Evolutionary conservation across 495 filamentous ascomycete species (phyloP).

Genomic region (Jackrogersella multiformis): DNA sequence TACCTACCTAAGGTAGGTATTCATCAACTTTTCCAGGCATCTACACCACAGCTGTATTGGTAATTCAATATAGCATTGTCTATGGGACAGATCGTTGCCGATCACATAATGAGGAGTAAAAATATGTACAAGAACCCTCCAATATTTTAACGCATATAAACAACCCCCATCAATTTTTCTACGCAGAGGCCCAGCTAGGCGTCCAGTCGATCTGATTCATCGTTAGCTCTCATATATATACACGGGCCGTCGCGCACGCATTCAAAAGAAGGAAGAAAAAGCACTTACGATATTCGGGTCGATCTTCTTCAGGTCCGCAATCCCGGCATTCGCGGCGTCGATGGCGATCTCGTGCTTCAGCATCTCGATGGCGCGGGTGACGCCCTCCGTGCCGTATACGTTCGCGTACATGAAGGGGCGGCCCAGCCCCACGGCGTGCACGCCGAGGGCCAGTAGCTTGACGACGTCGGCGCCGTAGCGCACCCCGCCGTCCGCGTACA

Average conservation of each 20-base stretch:
- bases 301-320: conserved; percentile 51
- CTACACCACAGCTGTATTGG: too few species aligned
- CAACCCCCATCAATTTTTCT: background rate
- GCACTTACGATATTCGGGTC: conserved; percentile 39
- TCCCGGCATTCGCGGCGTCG: conserved; percentile 52
- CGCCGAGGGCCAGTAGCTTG: conserved; percentile 56
- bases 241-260: too few species aligned
- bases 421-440: conserved; percentile 56
- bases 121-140: conserved; percentile 17
- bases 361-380: conserved; percentile 47
- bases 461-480: conserved; percentile 57
- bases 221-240: conserved; percentile 3
- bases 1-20: too few species aligned
- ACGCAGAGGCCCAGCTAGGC: conserved; percentile 18
- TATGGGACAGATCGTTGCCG: too few species aligned
- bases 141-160: background rate
- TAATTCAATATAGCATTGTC: too few species aligned
- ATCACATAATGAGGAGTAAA: background rate
- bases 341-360: conserved; percentile 49
- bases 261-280: background rate
- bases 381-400: conserved; percentile 52
- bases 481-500: conserved; percentile 58
- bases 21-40: too few species aligned
- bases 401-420: conserved; percentile 57
- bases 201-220: conserved; percentile 27